A percentile compares a stretch with the other conserved stretches of the same genome.
These are phyloP conservation scores for Alternaria sp. DNA, from an alignment of 2,329 filamentous ascomycete species.

Conservation along the genomic window DNA sequence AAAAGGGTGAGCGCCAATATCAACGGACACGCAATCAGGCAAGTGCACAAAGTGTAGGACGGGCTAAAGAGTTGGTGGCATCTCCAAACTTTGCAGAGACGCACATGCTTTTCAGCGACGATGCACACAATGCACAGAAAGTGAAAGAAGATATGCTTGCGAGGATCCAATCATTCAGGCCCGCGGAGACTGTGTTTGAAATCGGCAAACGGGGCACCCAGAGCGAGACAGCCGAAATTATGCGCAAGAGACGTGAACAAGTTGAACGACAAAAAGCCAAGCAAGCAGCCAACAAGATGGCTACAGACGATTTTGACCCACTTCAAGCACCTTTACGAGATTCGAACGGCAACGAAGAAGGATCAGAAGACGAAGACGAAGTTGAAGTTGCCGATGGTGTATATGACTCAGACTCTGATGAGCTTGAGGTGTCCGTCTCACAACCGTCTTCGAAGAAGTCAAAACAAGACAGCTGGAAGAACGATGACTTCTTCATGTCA, in stretches of 20 bases:
- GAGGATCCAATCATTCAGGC: constrained; percentile 85
- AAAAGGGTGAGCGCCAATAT: constrained; percentile 93
- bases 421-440: constrained; percentile 63
- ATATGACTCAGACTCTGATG: constrained; percentile 60
- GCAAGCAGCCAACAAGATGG: constrained; percentile 51
- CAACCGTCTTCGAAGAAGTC: constrained; percentile 47
- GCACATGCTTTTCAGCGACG: constrained; percentile 76
- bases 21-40: constrained; percentile 88
- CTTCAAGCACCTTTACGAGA: constrained; percentile 16
- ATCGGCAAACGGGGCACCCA: constrained; percentile 74
- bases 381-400: constrained; percentile 45
- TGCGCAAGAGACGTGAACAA: constrained; percentile 74
- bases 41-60: constrained; percentile 87
- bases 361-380: constrained; percentile 50
- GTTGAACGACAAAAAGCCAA: constrained; percentile 66
- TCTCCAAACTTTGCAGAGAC: constrained; percentile 76
- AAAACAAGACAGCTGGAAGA: constrained; percentile 69
- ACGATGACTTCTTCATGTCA: constrained; percentile 94
- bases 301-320: constrained; percentile 30
- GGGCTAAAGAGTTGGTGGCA: constrained; percentile 78
- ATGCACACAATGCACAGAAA: constrained; percentile 67
- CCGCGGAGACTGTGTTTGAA: constrained; percentile 96
- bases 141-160: constrained; percentile 87
- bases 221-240: constrained; percentile 74
- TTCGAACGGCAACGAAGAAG: constrained; percentile 31